Percentiles rank a stretch among this genome's conserved stretches.
Evolutionary conservation across 2,329 filamentous ascomycete species (phyloP).

Genomic region (Aspergillus brasiliensis): DNA sequence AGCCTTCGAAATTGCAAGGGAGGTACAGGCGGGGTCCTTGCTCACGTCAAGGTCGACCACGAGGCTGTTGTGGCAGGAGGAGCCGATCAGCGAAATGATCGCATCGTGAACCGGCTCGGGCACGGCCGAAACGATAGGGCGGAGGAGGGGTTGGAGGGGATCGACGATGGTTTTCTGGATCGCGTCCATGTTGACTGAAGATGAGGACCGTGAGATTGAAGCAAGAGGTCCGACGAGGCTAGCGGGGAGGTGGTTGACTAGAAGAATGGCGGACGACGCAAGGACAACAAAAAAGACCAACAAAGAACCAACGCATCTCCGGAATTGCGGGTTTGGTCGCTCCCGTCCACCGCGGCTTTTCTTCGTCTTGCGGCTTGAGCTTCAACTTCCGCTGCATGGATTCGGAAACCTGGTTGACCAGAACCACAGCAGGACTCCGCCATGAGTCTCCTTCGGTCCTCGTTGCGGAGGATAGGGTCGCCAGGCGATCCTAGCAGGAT

Average conservation of each 20-base stretch:
- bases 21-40: conserved; percentile 75
- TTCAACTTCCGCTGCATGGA: not conserved
- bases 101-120: conserved; percentile 74
- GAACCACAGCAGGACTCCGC: conserved; percentile 17
- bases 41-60: conserved; percentile 79
- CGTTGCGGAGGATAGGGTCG: conserved; percentile 35
- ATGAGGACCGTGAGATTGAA: not conserved
- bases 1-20: conserved; percentile 86
- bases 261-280: not conserved
- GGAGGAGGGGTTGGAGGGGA: conserved; percentile 54
- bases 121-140: conserved; percentile 71
- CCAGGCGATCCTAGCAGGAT: conserved; percentile 33
- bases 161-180: conserved; percentile 44
- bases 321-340: conserved; percentile 32
- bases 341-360: conserved; percentile 31
- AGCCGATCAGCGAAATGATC: conserved; percentile 77
- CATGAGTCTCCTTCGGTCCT: conserved; percentile 43
- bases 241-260: not conserved
- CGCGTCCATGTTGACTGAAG: conserved; percentile 39
- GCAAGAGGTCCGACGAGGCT: not conserved
- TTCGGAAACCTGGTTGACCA: not conserved
- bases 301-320: not conserved
- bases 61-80: conserved; percentile 80
- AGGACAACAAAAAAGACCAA: conserved; percentile 1
- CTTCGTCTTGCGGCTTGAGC: conserved; percentile 12